A percentile compares a stretch with the other conserved stretches of the same genome.
Evolutionary conservation across 345 rosid genomes (phyloP).

Genomic region (Laguncularia racemosa): DNA sequence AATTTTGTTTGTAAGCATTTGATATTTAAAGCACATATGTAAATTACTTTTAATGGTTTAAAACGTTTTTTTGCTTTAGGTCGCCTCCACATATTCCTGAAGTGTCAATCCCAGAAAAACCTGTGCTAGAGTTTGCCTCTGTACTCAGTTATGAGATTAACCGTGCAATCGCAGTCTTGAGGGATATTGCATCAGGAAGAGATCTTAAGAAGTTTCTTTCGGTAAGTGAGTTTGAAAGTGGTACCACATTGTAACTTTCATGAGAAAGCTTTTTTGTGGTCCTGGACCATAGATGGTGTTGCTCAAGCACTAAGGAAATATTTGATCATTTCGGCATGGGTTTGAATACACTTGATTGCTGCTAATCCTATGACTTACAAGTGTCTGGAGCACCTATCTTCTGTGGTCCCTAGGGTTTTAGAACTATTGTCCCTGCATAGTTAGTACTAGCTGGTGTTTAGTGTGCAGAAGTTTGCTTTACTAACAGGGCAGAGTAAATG

Average conservation of each 20-base stretch:
- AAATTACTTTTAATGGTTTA: too few relatives aligned
- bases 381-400: too few relatives aligned
- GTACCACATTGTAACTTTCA: too few relatives aligned
- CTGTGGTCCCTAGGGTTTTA: too few relatives aligned
- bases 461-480: neutral
- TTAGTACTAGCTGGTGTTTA: too few relatives aligned
- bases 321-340: neutral
- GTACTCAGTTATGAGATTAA: constrained; percentile 33
- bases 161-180: constrained; percentile 16
- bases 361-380: neutral
- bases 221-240: constrained; percentile 17
- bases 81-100: constrained; percentile 38
- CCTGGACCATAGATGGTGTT: too few relatives aligned
- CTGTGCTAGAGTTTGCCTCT: constrained; percentile 28
- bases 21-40: neutral
- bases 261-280: too few relatives aligned
- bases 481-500: neutral
- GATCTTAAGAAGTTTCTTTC: constrained; percentile 39
- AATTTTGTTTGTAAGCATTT: neutral
- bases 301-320: too few relatives aligned
- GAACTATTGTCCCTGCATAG: too few relatives aligned
- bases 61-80: constrained; percentile 15
- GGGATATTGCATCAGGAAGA: constrained; percentile 43
- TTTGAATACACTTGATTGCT: neutral
- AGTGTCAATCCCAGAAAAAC: constrained; percentile 34